Percentiles rank a stretch among this genome's conserved stretches.
phyloP scores from a whole-genome alignment of 306 rosid genomes.

The Sophora flavescens region DNA sequence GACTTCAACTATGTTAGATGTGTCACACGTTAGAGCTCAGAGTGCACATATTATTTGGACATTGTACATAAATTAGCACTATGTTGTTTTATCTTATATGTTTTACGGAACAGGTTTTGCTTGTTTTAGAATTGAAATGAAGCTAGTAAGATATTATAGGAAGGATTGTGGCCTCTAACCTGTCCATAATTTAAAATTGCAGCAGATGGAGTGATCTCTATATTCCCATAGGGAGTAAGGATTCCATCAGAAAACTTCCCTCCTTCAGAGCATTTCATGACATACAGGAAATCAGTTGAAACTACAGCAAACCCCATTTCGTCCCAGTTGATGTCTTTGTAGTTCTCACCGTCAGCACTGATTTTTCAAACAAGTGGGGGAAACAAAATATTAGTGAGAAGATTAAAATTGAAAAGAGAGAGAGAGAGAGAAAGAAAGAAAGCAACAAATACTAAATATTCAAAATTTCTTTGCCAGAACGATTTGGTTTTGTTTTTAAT shows the following conservation, averaged over 20 bases:
- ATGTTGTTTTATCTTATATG: not conserved
- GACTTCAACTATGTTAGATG: no score
- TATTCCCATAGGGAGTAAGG: constrained; percentile 50
- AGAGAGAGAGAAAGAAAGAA: no score
- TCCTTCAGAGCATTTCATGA: constrained; percentile 51
- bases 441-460: not conserved
- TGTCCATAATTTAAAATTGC: constrained; percentile 65
- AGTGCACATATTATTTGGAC: no score
- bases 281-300: constrained; percentile 60
- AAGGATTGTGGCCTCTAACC: no score
- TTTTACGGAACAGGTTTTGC: not conserved
- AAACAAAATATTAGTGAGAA: not conserved
- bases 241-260: constrained; percentile 46
- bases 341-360: constrained; percentile 24
- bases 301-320: constrained; percentile 49
- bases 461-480: not conserved
- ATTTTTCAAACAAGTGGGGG: not conserved
- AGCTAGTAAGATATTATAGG: no score
- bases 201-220: constrained; percentile 59
- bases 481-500: no score
- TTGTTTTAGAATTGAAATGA: not conserved
- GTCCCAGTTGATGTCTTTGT: constrained; percentile 58
- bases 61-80: not conserved
- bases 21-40: no score
- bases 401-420: not conserved